These are phyloP conservation scores for Heterotrichella gracilis DNA, from an alignment of 352 stramenopile species.

Conservation along the genomic window DNA sequence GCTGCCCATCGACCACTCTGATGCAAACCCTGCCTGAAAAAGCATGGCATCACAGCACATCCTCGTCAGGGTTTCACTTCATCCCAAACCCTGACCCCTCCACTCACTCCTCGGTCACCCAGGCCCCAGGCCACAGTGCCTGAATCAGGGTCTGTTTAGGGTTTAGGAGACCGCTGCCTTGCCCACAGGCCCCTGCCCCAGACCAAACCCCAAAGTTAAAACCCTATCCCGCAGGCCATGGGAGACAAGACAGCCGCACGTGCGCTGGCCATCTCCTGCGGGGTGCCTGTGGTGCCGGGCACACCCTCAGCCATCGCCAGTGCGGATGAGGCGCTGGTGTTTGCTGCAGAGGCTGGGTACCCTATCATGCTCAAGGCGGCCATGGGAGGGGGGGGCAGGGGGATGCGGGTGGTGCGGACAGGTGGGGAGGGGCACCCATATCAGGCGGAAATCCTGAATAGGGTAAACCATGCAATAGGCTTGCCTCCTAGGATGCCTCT, in stretches of 20 bases:
- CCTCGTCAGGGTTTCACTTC: constrained; percentile 80
- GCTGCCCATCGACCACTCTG: constrained; percentile 40
- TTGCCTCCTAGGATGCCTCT: too few relatives aligned
- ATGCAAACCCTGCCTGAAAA: constrained; percentile 49
- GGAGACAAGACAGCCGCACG: background rate
- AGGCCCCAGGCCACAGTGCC: background rate
- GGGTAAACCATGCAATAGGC: too few relatives aligned
- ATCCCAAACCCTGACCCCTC: constrained; percentile 26
- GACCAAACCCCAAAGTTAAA: too few relatives aligned
- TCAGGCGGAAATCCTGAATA: too few relatives aligned
- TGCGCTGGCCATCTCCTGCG: background rate
- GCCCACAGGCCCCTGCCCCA: too few relatives aligned
- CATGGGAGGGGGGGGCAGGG: constrained; percentile 64
- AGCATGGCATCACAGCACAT: constrained; percentile 46
- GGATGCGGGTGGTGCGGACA: constrained; percentile 63
- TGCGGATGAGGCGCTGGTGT: constrained; percentile 12
- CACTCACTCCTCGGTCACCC: constrained; percentile 15
- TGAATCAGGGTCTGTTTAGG: background rate
- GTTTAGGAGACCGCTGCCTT: too few relatives aligned
- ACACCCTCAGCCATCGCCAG: background rate
- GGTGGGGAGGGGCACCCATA: too few relatives aligned
- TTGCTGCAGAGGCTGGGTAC: constrained; percentile 64
- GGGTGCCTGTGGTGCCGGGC: background rate
- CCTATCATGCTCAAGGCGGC: constrained; percentile 87
- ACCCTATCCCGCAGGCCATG: too few relatives aligned